phyloP scores from a whole-genome alignment of 148 eudicot genomes.

The Dianthus caryophyllus region DNA sequence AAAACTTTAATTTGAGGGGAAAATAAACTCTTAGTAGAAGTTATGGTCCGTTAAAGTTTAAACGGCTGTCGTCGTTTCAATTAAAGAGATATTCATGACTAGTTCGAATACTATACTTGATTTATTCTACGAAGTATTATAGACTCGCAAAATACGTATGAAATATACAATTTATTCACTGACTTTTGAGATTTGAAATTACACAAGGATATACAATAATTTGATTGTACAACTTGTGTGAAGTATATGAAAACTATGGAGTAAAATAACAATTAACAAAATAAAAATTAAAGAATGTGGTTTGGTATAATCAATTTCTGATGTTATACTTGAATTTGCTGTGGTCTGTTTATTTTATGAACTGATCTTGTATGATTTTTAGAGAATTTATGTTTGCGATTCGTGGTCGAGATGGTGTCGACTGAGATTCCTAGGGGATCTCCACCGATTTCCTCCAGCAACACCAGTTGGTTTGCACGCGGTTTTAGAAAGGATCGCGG shows the following conservation, averaged over 20 bases:
- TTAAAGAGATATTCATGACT: too few relatives aligned
- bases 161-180: too few relatives aligned
- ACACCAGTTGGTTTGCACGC: conserved; percentile 28
- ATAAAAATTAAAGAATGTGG: not conserved
- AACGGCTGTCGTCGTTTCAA: too few relatives aligned
- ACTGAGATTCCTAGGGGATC: conserved; percentile 36
- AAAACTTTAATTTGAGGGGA: too few relatives aligned
- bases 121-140: too few relatives aligned
- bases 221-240: not conserved
- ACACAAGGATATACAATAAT: too few relatives aligned
- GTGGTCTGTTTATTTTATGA: conserved; percentile 17
- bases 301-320: not conserved
- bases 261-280: not conserved
- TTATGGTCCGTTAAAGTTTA: too few relatives aligned
- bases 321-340: conserved; percentile 14
- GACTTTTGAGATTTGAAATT: too few relatives aligned
- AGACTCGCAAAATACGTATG: too few relatives aligned
- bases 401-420: conserved; percentile 31
- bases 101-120: too few relatives aligned
- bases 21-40: too few relatives aligned
- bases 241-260: too few relatives aligned
- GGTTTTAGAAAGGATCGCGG: conserved; percentile 37
- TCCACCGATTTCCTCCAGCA: conserved; percentile 38
- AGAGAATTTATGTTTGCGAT: conserved; percentile 4
- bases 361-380: conserved; percentile 5